A percentile compares a stretch with the other conserved stretches of the same genome.
phyloP scores from a whole-genome alignment of 139 green algal genomes.

The Marvania coccoides region DNA sequence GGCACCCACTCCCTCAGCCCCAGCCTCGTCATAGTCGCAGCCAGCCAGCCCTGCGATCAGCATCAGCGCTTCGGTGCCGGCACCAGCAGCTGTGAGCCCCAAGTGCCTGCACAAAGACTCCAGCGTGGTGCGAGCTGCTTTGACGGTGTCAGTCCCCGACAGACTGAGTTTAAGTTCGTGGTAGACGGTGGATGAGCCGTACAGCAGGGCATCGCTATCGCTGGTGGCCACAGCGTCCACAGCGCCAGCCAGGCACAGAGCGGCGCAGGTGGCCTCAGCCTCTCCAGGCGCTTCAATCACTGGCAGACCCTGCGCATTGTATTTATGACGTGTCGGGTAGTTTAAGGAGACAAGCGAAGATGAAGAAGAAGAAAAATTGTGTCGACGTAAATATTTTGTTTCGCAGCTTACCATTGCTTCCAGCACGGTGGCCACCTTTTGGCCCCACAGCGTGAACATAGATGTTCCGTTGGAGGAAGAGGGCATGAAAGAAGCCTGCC shows the following conservation, averaged over 20 bases:
- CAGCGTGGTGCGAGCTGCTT: not conserved
- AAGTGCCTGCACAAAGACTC: not conserved
- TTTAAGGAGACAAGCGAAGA: not conserved
- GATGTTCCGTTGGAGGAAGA: not conserved
- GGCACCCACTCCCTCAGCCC: slow-evolving; percentile 19
- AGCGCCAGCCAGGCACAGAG: slow-evolving; percentile 39
- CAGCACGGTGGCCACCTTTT: slow-evolving; percentile 12
- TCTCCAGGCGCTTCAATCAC: slow-evolving; percentile 62
- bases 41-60: not conserved
- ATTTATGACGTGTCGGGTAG: not conserved
- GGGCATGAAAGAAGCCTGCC: not conserved
- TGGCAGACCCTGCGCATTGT: slow-evolving; percentile 47
- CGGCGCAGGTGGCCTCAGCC: slow-evolving; percentile 66
- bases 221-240: slow-evolving; percentile 42
- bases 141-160: not conserved
- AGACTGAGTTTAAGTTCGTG: slow-evolving; percentile 36
- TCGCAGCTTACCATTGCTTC: slow-evolving; percentile 21
- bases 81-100: not conserved
- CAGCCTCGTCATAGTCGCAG: slow-evolving; percentile 27
- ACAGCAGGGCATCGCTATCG: slow-evolving; percentile 65
- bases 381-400: not conserved
- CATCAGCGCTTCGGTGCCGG: not conserved
- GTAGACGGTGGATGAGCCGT: slow-evolving; percentile 52
- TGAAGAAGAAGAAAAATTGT: not conserved
- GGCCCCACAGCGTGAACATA: slow-evolving; percentile 17